Evolutionary conservation across 176 grass and related monocot genomes (phyloP), one percentile per base, ranked within the genome.

Genomic region (Juncus inflexus): DNA sequence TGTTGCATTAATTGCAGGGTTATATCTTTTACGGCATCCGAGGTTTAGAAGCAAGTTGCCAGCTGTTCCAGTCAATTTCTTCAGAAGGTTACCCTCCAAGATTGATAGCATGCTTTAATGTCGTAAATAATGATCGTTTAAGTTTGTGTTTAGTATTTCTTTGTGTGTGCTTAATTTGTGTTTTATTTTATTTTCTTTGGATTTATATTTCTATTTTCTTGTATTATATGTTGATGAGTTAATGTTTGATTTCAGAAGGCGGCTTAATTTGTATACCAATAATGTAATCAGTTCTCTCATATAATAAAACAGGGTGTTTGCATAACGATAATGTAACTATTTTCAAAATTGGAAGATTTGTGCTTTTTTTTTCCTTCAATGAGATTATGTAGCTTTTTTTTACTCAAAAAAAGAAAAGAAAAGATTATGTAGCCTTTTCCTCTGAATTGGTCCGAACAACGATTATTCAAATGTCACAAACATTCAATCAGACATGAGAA

Each of bases 11-110:
- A 70, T 90, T 12, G 64, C 76, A 7, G 91, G 91, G 8, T 79
- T 96, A 0, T 90, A 81, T 72, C 16, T 87, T 55, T 80, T 96
- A 50, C 77, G 91, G 1, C 91, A 96, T 77, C 91, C 91, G 2
- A 73, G 91, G 16, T 96, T 96, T 77, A 65, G 91, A 40, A 87
- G 69, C 84, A 77, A 55, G 79, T 75, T 90, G 42, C 91, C 91
- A 0, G 15, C 91, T 4, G 84, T 96, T 76, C 87, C 87, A 0
- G 81, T 85, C 65, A 90, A 90, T 67, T 96, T 96, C 87, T 87
- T 96, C 79, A 75, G 91, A 2, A 77, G 91, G 5, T 73, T 96
- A 64, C 87, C 91, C 38, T 89, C 90, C 15, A 81, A 87, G 40
- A 78, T 79, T 0, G 90, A 95, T 71, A 90, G 60, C 78, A 90